Evolutionary conservation across 345 rosid genomes (phyloP).

Genomic region (Rhodamnia argentea): DNA sequence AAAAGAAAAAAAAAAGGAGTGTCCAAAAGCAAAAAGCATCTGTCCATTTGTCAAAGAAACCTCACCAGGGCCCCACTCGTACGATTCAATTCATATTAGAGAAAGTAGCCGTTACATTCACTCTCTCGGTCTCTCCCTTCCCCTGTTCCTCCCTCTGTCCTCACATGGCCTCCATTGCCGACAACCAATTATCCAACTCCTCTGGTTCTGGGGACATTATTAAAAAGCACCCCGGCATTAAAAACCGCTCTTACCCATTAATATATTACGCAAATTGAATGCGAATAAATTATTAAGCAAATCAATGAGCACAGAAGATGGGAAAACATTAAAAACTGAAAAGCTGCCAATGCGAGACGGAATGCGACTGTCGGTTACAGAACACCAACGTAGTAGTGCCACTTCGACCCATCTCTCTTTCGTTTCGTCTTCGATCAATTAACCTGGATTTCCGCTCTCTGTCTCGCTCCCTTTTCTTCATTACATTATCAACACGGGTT

Average conservation of each 20-base stretch:
- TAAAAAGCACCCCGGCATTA: background rate
- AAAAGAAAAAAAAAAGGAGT: rapidly evolving
- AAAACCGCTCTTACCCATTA: background rate
- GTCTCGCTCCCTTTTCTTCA: background rate
- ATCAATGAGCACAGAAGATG: background rate
- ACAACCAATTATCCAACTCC: background rate
- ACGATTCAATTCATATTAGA: background rate
- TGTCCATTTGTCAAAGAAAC: background rate
- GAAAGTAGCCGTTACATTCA: background rate
- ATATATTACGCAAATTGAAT: background rate
- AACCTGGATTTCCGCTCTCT: background rate
- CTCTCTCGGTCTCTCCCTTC: background rate
- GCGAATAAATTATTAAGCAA: background rate
- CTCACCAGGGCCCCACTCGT: background rate
- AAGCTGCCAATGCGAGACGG: background rate
- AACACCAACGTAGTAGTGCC: background rate
- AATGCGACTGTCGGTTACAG: background rate
- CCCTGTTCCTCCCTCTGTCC: background rate
- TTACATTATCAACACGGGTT: too few species aligned
- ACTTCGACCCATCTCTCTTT: background rate
- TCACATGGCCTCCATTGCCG: background rate
- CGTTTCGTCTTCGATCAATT: background rate
- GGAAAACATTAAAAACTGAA: background rate
- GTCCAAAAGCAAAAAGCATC: background rate
- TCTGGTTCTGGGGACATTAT: background rate